phyloP scores from a whole-genome alignment of 2,329 filamentous ascomycete genomes.

The Catunica adiposa region DNA sequence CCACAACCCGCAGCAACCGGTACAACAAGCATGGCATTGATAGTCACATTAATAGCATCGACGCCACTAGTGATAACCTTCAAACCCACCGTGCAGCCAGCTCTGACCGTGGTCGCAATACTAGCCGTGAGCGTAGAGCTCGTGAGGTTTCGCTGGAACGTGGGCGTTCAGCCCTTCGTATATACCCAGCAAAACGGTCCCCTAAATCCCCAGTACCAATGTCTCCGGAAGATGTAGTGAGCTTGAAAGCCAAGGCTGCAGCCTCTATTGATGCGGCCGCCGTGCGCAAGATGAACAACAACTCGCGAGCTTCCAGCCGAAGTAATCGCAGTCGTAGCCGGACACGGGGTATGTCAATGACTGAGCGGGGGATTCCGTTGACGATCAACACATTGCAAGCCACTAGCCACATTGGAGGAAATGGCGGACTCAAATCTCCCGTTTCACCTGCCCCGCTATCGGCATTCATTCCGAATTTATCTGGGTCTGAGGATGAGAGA shows the following conservation, averaged over 20 bases:
- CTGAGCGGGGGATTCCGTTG: constrained; percentile 38
- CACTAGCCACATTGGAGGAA: constrained; percentile 17
- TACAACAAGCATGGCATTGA: constrained; percentile 52
- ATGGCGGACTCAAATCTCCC: constrained; percentile 6
- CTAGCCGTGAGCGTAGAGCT: constrained; percentile 25
- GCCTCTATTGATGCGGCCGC: constrained; percentile 6
- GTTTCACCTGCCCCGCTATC: constrained; percentile 38
- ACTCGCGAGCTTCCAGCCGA: constrained; percentile 30
- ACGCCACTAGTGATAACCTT: constrained; percentile 50
- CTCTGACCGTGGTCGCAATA: background rate
- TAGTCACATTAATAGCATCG: constrained; percentile 73
- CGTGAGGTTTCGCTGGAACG: constrained; percentile 54
- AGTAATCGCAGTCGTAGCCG: constrained; percentile 21
- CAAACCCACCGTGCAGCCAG: background rate
- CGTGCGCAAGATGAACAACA: constrained; percentile 16
- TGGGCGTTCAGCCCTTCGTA: constrained; percentile 47
- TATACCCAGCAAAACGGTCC: constrained; percentile 61
- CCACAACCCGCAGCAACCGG: constrained; percentile 31
- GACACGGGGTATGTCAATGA: background rate
- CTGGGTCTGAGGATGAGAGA: constrained; percentile 48
- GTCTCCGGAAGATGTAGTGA: constrained; percentile 73
- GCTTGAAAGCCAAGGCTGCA: constrained; percentile 25
- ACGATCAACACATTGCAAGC: constrained; percentile 31
- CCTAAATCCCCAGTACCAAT: constrained; percentile 87
- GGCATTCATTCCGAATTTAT: constrained; percentile 31